phyloP scores from a whole-genome alignment of 2,329 filamentous ascomycete genomes.

The Xylaria hypoxylon region DNA sequence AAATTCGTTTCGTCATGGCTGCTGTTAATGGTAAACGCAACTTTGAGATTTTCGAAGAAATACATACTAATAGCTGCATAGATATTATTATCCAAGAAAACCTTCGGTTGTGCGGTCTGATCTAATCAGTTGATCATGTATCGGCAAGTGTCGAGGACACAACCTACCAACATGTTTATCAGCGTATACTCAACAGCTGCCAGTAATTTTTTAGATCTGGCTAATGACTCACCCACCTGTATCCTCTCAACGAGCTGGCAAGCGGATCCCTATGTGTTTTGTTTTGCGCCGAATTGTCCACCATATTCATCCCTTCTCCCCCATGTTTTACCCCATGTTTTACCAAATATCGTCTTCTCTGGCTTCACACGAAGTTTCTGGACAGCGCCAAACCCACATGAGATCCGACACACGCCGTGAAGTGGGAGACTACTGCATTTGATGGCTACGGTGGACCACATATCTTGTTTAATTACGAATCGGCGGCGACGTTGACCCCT shows the following conservation, averaged over 20 bases:
- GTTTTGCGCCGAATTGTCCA: constrained; percentile 47
- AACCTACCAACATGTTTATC: constrained; percentile 43
- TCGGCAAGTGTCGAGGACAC: constrained; percentile 27
- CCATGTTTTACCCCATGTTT: constrained; percentile 44
- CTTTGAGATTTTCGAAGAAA: background rate
- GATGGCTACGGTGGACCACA: constrained; percentile 57
- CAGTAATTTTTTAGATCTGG: constrained; percentile 51
- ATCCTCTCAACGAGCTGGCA: constrained; percentile 45
- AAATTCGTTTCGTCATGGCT: constrained; percentile 99
- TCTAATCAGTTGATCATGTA: constrained; percentile 68
- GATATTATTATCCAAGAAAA: constrained; percentile 99
- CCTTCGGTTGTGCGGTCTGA: constrained; percentile 93
- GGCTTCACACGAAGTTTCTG: constrained; percentile 42
- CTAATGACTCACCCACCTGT: constrained; percentile 51
- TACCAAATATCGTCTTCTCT: constrained; percentile 41
- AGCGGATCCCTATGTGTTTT: constrained; percentile 48
- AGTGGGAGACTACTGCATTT: constrained; percentile 48
- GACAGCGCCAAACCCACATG: constrained; percentile 42
- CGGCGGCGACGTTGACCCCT: constrained; percentile 49
- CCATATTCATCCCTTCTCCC: constrained; percentile 41
- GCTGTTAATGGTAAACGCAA: constrained; percentile 88
- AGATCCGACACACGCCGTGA: constrained; percentile 43
- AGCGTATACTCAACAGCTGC: constrained; percentile 45
- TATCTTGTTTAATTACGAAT: constrained; percentile 66
- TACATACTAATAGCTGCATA: constrained; percentile 61